Evolutionary conservation across 2,329 filamentous ascomycete species (phyloP).

Genomic region (Eutypella sp.): DNA sequence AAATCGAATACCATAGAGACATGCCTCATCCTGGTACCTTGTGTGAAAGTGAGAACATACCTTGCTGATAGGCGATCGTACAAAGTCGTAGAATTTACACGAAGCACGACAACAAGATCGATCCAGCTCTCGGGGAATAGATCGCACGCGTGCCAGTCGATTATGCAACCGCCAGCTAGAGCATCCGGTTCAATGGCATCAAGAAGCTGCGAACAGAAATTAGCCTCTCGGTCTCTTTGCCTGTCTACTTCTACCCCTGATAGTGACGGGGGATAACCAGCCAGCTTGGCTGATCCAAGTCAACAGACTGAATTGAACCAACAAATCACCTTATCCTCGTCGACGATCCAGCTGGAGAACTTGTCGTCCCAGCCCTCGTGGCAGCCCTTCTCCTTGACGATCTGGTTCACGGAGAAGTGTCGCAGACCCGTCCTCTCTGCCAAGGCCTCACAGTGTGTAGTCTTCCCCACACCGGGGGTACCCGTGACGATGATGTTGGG

Average conservation of each 20-base stretch:
- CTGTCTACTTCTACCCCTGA: not conserved
- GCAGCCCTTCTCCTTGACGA: slow-evolving; percentile 84
- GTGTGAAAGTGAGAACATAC: slow-evolving; percentile 46
- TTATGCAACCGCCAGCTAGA: slow-evolving; percentile 73
- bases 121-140: slow-evolving; percentile 91
- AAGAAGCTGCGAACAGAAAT: slow-evolving; percentile 54
- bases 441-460: slow-evolving; percentile 80
- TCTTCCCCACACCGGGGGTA: slow-evolving; percentile 94
- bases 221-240: slow-evolving; percentile 12
- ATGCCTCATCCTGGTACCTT: too few species aligned
- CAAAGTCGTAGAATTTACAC: slow-evolving; percentile 72
- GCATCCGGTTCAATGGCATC: slow-evolving; percentile 84
- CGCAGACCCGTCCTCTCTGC: slow-evolving; percentile 71
- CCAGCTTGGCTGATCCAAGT: too few species aligned
- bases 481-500: slow-evolving; percentile 96
- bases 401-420: slow-evolving; percentile 82
- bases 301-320: too few species aligned
- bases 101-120: slow-evolving; percentile 87
- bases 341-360: slow-evolving; percentile 83
- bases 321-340: slow-evolving; percentile 96
- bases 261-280: not conserved
- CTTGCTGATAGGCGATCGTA: slow-evolving; percentile 79
- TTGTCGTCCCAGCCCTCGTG: slow-evolving; percentile 86
- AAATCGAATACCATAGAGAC: too few species aligned
- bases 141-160: slow-evolving; percentile 98